Evolutionary conservation across 2,329 filamentous ascomycete genomes (phyloP), one percentile per base, ranked within the genome.

Genomic region (Alternaria brassicae): DNA sequence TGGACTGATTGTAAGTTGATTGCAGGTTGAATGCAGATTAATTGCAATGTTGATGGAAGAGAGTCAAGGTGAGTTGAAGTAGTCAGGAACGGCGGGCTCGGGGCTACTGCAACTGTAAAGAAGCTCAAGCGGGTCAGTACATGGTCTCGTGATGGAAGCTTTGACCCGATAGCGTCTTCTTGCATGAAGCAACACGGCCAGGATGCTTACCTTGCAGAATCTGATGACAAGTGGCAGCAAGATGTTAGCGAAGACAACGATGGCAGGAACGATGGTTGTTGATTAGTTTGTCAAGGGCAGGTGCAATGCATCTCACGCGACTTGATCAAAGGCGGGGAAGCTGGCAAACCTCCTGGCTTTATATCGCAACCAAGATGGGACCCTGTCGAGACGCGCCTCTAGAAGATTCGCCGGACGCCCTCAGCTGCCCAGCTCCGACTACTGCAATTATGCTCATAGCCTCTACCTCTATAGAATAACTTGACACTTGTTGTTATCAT

Each of bases 141-240:
- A 54, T 58, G 68, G 70, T 77, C 74, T 71, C 74, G 74, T 72
- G 73, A 73, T 66, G 47, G 53, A 55, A 72, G 72, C 73, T 72
- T 65, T 65, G 72, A 58, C 72, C 68, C 70, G 69, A 70, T 67
- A 55, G 60, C 60, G 61, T 62, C 54, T 49, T 67, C 53, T 56
- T 62, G 52, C 51, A 59, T 66, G 62, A 62, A 61, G 45, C 61
- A 59, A 61, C 66, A 58, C 61, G 58, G 61, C 57, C 56, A 30
- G 34, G 36, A 32, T 50, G 58, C 63, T 65, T 72, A 76, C 72
- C 71, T 74, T 70, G 67, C 66, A 68, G 68, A 60, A 60, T 63
- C 51, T 56, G 40, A 54, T 28, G 53, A 54, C 60, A 53, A 42
- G 54, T 49, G 44, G 25, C 17, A 19, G 34, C 44, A 28, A 28